A percentile compares a stretch with the other conserved stretches of the same genome.
These are phyloP conservation scores for Crithidia sp. DNA, from an alignment of 208 protist genomes.

Conservation along the genomic window DNA sequence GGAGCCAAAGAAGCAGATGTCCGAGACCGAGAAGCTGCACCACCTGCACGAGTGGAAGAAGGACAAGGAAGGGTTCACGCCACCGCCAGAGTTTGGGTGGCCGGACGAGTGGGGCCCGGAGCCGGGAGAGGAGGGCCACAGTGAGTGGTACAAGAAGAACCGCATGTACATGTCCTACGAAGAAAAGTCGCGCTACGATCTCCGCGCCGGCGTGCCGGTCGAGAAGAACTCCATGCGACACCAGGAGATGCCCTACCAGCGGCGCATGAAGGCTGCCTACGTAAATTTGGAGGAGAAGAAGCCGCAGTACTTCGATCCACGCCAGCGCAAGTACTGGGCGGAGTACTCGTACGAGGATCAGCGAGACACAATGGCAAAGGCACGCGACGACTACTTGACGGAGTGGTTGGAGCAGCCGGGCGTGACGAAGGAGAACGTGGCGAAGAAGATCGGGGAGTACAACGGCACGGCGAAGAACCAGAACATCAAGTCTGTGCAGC, in stretches of 20 bases:
- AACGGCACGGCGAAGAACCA: conserved; percentile 89
- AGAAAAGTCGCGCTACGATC: conserved; percentile 83
- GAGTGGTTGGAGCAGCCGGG: conserved; percentile 91
- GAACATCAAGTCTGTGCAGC: conserved; percentile 74
- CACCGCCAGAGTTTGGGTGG: conserved; percentile 86
- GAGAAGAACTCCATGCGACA: conserved; percentile 88
- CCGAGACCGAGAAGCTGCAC: conserved; percentile 84
- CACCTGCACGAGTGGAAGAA: conserved; percentile 83
- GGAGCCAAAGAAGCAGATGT: conserved; percentile 73
- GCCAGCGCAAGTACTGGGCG: conserved; percentile 82
- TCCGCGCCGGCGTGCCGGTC: conserved; percentile 80
- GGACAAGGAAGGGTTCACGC: conserved; percentile 63
- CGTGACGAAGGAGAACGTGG: conserved; percentile 86
- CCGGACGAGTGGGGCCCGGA: conserved; percentile 90
- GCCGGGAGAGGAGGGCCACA: conserved; percentile 87
- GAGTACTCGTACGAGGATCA: conserved; percentile 88
- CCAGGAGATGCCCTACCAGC: conserved; percentile 88
- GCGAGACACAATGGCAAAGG: conserved; percentile 83
- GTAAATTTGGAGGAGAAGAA: conserved; percentile 78
- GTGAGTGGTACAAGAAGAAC: conserved; percentile 89
- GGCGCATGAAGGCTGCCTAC: conserved; percentile 85
- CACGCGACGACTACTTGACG: conserved; percentile 78
- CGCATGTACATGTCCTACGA: conserved; percentile 93
- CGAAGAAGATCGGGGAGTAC: conserved; percentile 89
- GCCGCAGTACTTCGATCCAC: conserved; percentile 76